A percentile compares a stretch with the other conserved stretches of the same genome.
Conservation (phyloP, 176 grass and related monocot species). For the Carex kokanica region DNA sequence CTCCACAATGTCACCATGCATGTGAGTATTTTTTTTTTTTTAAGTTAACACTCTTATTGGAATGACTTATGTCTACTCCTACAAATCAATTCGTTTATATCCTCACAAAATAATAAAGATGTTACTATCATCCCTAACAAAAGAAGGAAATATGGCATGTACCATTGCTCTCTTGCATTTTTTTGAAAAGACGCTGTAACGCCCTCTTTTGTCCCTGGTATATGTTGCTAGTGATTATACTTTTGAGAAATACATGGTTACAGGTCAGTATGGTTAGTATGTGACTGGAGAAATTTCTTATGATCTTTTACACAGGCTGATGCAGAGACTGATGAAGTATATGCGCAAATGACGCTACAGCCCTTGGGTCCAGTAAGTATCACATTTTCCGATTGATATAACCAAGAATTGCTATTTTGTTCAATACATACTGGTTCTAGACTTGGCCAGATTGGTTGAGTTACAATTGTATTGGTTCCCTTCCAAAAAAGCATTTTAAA, state of each 20-base stretch:
- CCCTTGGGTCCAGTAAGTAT: conserved; percentile 68
- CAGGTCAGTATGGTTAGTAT: background rate
- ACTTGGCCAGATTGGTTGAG: background rate
- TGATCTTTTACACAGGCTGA: conserved; percentile 59
- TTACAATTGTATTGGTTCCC: background rate
- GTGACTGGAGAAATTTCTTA: background rate
- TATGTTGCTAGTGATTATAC: background rate
- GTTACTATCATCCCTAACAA: background rate
- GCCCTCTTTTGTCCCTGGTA: background rate
- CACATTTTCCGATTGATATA: conserved; percentile 11
- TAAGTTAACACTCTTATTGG: background rate
- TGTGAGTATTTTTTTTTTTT: conserved; percentile 45
- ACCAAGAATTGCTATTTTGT: background rate
- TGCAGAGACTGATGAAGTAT: conserved; percentile 93
- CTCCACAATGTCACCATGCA: conserved; percentile 99
- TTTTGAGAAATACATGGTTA: background rate
- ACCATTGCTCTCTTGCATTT: conserved; percentile 19
- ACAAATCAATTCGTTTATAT: background rate
- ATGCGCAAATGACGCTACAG: conserved; percentile 95
- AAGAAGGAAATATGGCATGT: background rate
- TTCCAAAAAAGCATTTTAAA: background rate
- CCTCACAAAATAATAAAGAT: conserved; percentile 12
- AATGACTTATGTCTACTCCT: background rate
- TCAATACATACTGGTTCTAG: background rate
- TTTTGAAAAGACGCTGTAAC: conserved; percentile 3